Evolutionary conservation across 305 asterid genomes (phyloP).

Genomic region (Ajuga reptans): DNA sequence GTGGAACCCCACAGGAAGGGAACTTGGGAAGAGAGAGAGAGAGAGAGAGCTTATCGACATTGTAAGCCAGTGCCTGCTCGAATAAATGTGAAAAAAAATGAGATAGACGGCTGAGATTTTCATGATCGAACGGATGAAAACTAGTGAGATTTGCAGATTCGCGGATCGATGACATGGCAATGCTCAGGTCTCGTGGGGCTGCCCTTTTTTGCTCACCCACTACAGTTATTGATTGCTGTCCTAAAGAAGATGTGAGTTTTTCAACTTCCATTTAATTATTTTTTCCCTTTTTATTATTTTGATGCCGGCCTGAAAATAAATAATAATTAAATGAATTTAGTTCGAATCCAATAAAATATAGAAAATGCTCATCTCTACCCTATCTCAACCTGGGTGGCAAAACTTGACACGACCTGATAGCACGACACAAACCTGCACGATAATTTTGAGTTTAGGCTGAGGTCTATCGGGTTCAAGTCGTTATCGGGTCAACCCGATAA

Average conservation of each 20-base stretch:
- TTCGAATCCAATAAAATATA: no score
- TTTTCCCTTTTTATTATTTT: not conserved
- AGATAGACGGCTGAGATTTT: conserved; percentile 17
- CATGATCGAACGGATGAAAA: conserved; percentile 24
- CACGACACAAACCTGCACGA: no score
- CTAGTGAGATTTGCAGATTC: not conserved
- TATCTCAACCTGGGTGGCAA: no score
- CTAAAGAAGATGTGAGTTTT: not conserved
- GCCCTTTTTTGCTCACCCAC: not conserved
- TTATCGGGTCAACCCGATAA: no score
- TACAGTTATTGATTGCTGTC: conserved; percentile 8
- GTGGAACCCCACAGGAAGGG: conserved; percentile 15
- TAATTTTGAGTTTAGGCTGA: no score
- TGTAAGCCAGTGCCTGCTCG: not conserved
- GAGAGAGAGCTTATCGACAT: conserved; percentile 16
- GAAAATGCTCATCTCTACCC: no score
- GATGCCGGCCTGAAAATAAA: not conserved
- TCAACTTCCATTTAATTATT: no score
- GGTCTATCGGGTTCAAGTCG: no score
- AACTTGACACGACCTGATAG: no score
- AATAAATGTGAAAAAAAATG: conserved; percentile 10
- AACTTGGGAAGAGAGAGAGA: not conserved
- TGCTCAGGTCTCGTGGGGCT: not conserved
- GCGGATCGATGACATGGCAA: conserved; percentile 34
- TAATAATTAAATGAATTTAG: no score